Evolutionary conservation across 2,329 filamentous ascomycete genomes (phyloP).

Genomic region (Didymellaceae sp.): DNA sequence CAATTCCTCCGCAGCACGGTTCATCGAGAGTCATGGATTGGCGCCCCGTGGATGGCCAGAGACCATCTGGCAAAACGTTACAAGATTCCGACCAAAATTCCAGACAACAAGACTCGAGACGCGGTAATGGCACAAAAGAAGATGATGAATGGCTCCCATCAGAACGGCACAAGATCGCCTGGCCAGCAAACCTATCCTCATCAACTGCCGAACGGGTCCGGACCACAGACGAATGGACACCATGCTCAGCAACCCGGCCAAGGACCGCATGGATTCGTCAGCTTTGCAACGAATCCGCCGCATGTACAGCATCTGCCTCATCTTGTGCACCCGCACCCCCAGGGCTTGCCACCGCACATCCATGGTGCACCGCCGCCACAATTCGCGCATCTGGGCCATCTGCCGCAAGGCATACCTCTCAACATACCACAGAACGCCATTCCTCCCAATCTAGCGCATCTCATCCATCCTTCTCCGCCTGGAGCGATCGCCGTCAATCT

Average conservation of each 20-base stretch:
- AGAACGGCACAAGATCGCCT: conserved; percentile 38
- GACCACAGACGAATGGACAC: conserved; percentile 31
- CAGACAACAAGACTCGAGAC: conserved; percentile 53
- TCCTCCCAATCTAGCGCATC: conserved; percentile 30
- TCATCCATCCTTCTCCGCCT: conserved; percentile 22
- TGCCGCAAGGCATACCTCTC: conserved; percentile 11
- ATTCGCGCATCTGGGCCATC: conserved; percentile 10
- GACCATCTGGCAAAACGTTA: conserved; percentile 81
- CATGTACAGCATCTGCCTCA: conserved; percentile 52
- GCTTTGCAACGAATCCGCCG: conserved; percentile 56
- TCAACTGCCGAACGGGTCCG: conserved; percentile 27
- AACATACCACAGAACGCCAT: conserved; percentile 17
- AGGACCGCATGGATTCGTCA: conserved; percentile 54
- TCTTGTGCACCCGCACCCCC: conserved; percentile 14
- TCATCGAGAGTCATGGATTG: conserved; percentile 89
- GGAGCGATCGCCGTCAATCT: conserved; percentile 9
- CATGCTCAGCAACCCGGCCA: conserved; percentile 23
- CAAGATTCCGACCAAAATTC: conserved; percentile 86
- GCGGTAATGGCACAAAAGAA: conserved; percentile 61
- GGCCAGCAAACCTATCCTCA: conserved; percentile 25
- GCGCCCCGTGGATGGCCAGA: conserved; percentile 96
- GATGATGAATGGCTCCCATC: conserved; percentile 67
- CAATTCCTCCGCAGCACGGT: conserved; percentile 96
- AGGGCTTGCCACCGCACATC: conserved; percentile 8
- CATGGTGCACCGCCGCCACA: conserved; percentile 9